Evolutionary conservation across 108 stramenopile species (phyloP).

Genomic region (Skeletonema potamos): DNA sequence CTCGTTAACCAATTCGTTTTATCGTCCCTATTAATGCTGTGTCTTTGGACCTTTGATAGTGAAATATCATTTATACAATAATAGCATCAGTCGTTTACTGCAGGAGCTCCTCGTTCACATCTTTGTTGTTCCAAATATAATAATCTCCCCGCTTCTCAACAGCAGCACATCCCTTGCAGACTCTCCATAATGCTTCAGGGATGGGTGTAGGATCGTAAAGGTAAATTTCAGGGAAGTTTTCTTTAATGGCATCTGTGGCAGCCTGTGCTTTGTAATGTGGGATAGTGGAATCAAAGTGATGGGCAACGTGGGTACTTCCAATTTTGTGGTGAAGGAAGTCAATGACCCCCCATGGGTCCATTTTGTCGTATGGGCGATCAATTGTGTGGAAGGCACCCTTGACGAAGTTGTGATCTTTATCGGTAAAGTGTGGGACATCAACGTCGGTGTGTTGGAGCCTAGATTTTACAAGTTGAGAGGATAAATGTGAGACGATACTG

Average conservation of each 20-base stretch:
- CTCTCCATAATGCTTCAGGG: constrained; percentile 82
- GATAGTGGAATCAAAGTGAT: constrained; percentile 93
- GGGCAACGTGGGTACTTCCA: constrained; percentile 95
- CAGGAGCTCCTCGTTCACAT: constrained; percentile 50
- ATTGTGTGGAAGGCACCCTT: constrained; percentile 97
- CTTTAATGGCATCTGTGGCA: constrained; percentile 90
- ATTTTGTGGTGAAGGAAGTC: constrained; percentile 96
- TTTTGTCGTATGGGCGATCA: constrained; percentile 93
- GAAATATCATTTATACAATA: neutral
- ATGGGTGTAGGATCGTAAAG: constrained; percentile 88
- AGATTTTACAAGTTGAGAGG: neutral
- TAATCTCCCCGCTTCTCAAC: constrained; percentile 74
- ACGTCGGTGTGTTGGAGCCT: constrained; percentile 97
- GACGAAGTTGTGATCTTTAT: constrained; percentile 91
- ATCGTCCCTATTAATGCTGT: neutral
- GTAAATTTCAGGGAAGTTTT: constrained; percentile 79
- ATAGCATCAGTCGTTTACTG: neutral
- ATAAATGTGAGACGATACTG: neutral
- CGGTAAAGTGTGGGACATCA: constrained; percentile 94
- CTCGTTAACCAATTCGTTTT: too few species aligned
- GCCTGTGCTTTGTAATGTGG: constrained; percentile 87
- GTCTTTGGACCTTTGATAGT: neutral
- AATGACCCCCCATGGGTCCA: constrained; percentile 86
- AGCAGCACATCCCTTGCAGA: constrained; percentile 80
- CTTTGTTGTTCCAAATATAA: constrained; percentile 83